Percentiles rank a stretch among this genome's conserved stretches.
Conservation (phyloP, 495 filamentous ascomycete species). For the Trichoderma orchidacearum region DNA sequence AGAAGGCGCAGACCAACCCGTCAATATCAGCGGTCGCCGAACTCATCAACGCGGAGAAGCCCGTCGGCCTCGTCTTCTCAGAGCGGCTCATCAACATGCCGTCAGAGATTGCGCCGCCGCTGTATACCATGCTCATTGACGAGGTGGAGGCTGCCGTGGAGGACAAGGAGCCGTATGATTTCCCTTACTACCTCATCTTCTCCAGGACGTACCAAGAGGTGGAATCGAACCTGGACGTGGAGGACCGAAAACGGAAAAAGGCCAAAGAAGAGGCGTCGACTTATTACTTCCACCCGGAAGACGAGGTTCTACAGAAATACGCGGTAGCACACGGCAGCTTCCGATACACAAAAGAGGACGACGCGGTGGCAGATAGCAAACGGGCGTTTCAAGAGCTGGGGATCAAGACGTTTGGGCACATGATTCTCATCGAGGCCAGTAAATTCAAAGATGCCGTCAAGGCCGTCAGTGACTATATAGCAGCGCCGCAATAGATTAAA, state of each 20-base stretch:
- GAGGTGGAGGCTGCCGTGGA: conserved; percentile 83
- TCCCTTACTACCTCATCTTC: conserved; percentile 83
- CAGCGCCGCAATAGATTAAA: conserved; percentile 3
- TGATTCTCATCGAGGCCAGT: conserved; percentile 61
- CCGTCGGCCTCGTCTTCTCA: conserved; percentile 73
- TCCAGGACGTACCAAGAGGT: conserved; percentile 87
- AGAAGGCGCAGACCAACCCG: conserved; percentile 40
- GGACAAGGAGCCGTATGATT: conserved; percentile 84
- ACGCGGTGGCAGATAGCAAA: conserved; percentile 76
- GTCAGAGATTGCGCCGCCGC: conserved; percentile 76
- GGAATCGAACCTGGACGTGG: conserved; percentile 60
- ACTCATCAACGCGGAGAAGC: conserved; percentile 35
- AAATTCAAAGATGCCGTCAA: conserved; percentile 56
- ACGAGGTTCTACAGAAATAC: conserved; percentile 73
- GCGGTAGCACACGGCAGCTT: conserved; percentile 51
- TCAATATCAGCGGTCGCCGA: conserved; percentile 37
- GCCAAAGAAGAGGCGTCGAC: conserved; percentile 40
- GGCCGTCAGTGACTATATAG: conserved; percentile 46
- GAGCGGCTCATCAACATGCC: conserved; percentile 95
- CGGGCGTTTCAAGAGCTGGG: conserved; percentile 89
- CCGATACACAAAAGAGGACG: conserved; percentile 66
- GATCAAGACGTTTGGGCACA: conserved; percentile 65
- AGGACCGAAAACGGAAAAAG: conserved; percentile 55
- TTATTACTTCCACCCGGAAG: conserved; percentile 96
- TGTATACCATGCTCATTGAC: conserved; percentile 92